phyloP scores from a whole-genome alignment of 2,329 filamentous ascomycete genomes.

The Cercospora sesami region DNA sequence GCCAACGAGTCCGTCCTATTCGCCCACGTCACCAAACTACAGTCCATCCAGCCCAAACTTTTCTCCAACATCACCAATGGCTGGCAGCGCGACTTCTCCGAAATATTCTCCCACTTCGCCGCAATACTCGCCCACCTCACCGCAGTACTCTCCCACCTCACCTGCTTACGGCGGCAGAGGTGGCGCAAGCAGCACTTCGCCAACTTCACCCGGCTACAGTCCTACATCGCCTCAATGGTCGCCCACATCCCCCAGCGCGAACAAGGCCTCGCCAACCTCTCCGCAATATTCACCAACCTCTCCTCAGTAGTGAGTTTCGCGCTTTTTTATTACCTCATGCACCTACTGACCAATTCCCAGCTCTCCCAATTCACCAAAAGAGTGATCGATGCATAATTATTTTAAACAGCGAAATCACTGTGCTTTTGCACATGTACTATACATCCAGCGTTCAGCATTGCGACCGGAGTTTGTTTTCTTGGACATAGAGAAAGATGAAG shows the following conservation, averaged over 20 bases:
- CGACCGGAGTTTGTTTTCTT: slow-evolving; percentile 16
- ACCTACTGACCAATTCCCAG: slow-evolving; percentile 18
- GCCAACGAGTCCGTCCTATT: slow-evolving; percentile 41
- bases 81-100: slow-evolving; percentile 34
- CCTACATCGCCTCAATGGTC: slow-evolving; percentile 62
- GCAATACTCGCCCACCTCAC: slow-evolving; percentile 57
- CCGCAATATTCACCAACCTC: slow-evolving; percentile 47
- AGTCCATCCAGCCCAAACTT: slow-evolving; percentile 45
- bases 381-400: slow-evolving; percentile 4
- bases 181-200: slow-evolving; percentile 5
- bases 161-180: slow-evolving; percentile 8
- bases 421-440: slow-evolving; percentile 5
- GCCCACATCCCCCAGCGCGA: slow-evolving; percentile 44
- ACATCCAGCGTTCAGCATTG: slow-evolving; percentile 27
- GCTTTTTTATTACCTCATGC: slow-evolving; percentile 25
- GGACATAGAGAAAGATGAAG: slow-evolving; percentile 29
- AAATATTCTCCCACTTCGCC: slow-evolving; percentile 41
- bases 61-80: slow-evolving; percentile 25
- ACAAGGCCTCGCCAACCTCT: slow-evolving; percentile 46
- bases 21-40: slow-evolving; percentile 37
- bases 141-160: slow-evolving; percentile 68
- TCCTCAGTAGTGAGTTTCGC: not conserved
- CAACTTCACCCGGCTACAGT: slow-evolving; percentile 55
- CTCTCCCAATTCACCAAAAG: slow-evolving; percentile 11
- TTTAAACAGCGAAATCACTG: not conserved